Evolutionary conservation across 176 grass and related monocot species (phyloP).

Genomic region (Zea luxurians): DNA sequence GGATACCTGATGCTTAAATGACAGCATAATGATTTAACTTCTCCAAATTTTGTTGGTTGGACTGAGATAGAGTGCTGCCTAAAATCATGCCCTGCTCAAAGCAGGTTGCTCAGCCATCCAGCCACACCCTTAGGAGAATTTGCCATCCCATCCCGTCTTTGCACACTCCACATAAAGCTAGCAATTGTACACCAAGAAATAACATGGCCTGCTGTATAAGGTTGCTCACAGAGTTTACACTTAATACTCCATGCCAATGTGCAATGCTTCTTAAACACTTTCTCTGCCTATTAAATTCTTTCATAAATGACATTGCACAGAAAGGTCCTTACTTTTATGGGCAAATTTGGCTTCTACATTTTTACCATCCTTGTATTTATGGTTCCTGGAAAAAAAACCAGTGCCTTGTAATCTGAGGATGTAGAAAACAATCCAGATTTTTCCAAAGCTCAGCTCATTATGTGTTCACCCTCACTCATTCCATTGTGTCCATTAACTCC

Average conservation of each 20-base stretch:
- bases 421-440: not conserved
- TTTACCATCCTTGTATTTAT: not conserved
- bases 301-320: not conserved
- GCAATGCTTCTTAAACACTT: not conserved
- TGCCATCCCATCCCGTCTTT: not conserved
- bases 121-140: not conserved
- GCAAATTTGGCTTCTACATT: not conserved
- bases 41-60: not conserved
- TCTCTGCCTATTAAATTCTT: not conserved
- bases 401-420: not conserved
- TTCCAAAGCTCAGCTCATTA: not conserved
- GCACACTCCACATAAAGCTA: not conserved
- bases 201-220: not conserved
- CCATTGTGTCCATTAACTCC: not conserved
- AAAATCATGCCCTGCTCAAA: slow-evolving; percentile 10
- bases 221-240: not conserved
- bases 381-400: not conserved
- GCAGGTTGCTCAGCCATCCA: not conserved
- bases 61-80: not conserved
- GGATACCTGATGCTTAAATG: not conserved
- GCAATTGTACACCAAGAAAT: not conserved
- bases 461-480: not conserved
- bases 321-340: not conserved
- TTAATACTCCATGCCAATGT: not conserved
- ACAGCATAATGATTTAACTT: not conserved